phyloP scores from a whole-genome alignment of 208 protist species.

The Phytomonas serpens region DNA sequence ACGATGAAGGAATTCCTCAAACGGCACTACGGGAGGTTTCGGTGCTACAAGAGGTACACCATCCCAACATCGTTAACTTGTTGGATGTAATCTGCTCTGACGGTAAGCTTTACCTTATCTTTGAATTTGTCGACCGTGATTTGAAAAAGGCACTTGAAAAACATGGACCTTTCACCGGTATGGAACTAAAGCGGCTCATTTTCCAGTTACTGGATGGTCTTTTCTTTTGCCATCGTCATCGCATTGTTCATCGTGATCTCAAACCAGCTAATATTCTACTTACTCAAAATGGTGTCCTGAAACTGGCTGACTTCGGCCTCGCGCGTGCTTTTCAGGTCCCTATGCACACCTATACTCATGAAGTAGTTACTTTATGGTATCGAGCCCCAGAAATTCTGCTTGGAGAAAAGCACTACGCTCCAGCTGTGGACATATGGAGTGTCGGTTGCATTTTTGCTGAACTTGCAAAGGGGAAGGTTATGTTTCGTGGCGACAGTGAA shows the following conservation, averaged over 20 bases:
- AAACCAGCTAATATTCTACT: conserved; percentile 96
- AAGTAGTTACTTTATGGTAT: conserved; percentile 99
- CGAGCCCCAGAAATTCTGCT: conserved; percentile 99
- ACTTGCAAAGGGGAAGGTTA: conserved; percentile 88
- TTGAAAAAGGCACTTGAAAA: conserved; percentile 97
- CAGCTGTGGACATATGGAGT: conserved; percentile 99
- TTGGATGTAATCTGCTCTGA: conserved; percentile 85
- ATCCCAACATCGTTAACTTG: conserved; percentile 95
- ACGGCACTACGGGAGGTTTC: conserved; percentile 98
- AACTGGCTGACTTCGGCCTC: conserved; percentile 96
- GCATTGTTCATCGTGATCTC: conserved; percentile 93
- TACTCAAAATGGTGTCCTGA: conserved; percentile 71
- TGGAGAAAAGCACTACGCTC: conserved; percentile 98
- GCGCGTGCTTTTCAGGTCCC: conserved; percentile 97
- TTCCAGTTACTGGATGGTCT: conserved; percentile 90
- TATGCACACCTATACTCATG: conserved; percentile 98
- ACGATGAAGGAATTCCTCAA: conserved; percentile 97
- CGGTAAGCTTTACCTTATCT: conserved; percentile 88
- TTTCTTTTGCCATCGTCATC: conserved; percentile 90
- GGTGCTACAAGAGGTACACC: conserved; percentile 96
- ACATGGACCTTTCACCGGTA: conserved; percentile 55
- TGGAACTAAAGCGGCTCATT: conserved; percentile 74
- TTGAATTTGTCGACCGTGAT: conserved; percentile 91
- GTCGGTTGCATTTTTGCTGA: conserved; percentile 99
- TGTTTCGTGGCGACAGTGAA: conserved; percentile 98